A percentile compares a stretch with the other conserved stretches of the same genome.
phyloP scores from a whole-genome alignment of 768 basidiomycete genomes.

The Lactarius tabidus region DNA sequence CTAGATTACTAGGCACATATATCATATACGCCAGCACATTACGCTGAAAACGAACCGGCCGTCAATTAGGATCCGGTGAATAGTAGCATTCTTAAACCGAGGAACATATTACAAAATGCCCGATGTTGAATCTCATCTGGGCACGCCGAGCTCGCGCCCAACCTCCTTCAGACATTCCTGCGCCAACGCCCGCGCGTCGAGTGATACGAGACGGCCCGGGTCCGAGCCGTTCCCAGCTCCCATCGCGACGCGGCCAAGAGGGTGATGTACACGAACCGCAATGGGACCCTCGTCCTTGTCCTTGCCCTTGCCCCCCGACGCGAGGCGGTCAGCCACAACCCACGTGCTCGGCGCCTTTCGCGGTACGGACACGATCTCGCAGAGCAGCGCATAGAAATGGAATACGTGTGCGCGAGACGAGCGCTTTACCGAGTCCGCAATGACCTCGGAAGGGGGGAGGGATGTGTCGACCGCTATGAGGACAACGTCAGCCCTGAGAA shows the following conservation, averaged over 20 bases:
- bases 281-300: not conserved
- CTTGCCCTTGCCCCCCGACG: not conserved
- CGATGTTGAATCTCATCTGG: slow-evolving; percentile 28
- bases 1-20: no score
- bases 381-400: slow-evolving; percentile 77
- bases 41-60: no score
- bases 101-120: no score
- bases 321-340: slow-evolving; percentile 37
- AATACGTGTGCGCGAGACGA: slow-evolving; percentile 83
- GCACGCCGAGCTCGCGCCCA: slow-evolving; percentile 69
- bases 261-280: not conserved
- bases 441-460: slow-evolving; percentile 48
- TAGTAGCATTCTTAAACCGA: no score
- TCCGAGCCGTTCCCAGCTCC: not conserved
- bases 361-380: slow-evolving; percentile 73
- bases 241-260: not conserved
- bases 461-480: slow-evolving; percentile 39
- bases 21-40: no score
- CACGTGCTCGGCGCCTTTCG: slow-evolving; percentile 65
- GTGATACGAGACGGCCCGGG: slow-evolving; percentile 35
- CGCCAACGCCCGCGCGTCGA: slow-evolving; percentile 65
- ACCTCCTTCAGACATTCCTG: slow-evolving; percentile 63
- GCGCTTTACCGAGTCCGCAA: slow-evolving; percentile 68
- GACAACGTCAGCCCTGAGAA: not conserved
- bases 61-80: no score